Evolutionary conservation across 441 rosid species (phyloP), one percentile per base, ranked within the genome.

Genomic region (Manihot esculenta): DNA sequence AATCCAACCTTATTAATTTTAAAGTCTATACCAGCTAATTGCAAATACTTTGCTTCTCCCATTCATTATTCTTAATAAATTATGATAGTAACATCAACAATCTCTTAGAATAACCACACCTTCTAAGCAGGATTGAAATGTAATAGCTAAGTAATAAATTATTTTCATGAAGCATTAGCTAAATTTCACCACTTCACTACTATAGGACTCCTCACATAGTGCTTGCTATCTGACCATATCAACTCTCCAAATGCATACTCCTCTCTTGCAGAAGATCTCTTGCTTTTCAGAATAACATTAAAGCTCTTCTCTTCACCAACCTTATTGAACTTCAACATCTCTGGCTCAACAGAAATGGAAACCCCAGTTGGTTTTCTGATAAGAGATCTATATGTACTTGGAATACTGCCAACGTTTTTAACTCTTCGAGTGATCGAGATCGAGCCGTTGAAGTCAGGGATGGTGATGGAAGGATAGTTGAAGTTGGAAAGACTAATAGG

Each of bases 401-500:
- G 75, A 0, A 74, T 48, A 0, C 88, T 48, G 0, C 88, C 90
- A 2, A 84, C 85, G 62, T 83, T 86, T 72, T 76, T 84, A 41
- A 86, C 74, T 24, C 55, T 77, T 20, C 88, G 75, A 2, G 75
- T 45, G 55, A 91, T 30, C 0, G 85, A 84, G 17, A 82, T 33
- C 35, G 62, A 62, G 0, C 69, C 67, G 9, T 38, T 67, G 56
- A 89, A 82, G 1, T 49, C 58, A 8, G 81, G 85, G 33, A 88
- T 78, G 17, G 80, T 65, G 33, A 89, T 84, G 14, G 93, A 85
- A 49, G 89, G 93, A 30, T 86, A 84, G 77, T 86, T 88, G 63
- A 82, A 82, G 80, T 83, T 35, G 41, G 41, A 4, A 2, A 35
- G 41, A 6, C 35, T 57, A 13, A 58, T 50, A 17, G 78, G 69